Evolutionary conservation across 1,139 yeast genomes (phyloP), one percentile per base, ranked within the genome.

Genomic region (Schwanniomyces etchellsii): DNA sequence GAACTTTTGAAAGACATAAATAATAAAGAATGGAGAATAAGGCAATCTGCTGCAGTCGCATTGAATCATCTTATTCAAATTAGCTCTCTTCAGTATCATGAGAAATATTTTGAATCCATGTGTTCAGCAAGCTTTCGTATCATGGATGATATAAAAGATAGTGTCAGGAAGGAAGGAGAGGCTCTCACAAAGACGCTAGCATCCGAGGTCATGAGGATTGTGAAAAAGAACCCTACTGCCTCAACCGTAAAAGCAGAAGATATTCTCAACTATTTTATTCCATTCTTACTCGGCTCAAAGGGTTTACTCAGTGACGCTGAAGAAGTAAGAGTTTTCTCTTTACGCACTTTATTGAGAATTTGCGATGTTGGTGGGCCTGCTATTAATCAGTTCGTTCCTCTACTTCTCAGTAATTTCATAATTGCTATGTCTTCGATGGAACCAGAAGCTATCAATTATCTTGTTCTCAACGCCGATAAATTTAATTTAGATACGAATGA

Each of bases 131-230:
- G 93, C 33, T 89, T 91, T 60, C 71, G 98, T 47, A 75, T 77
- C 0, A 76, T 89, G 73, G 98, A 91, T 57, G 98, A 91, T 58
- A 86, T 91, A 36, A 91, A 91, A 50, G 96, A 86, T 29, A 84
- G 94, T 57, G 97, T 91, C 4, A 69, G 97, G 29, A 74, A 74
- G 35, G 94, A 86, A 32, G 97, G 95, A 7, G 57, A 70, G 30
- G 73, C 69, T 28, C 62, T 91, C 20, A 78, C 95, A 0, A 74
- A 79, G 40, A 67, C 74, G 5, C 62, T 91, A 24, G 77, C 95
- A 0, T 70, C 77, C 10, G 65, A 75, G 3, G 62, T 89, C 42
- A 74, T 80, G 2, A 67, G 77, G 28, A 69, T 74, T 23, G 70
- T 82, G 12, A 78, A 70, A 23, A 45, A 48, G 10, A 50, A 48